Conservation (phyloP, 345 rosid genomes). For the Gossypium turneri region DNA sequence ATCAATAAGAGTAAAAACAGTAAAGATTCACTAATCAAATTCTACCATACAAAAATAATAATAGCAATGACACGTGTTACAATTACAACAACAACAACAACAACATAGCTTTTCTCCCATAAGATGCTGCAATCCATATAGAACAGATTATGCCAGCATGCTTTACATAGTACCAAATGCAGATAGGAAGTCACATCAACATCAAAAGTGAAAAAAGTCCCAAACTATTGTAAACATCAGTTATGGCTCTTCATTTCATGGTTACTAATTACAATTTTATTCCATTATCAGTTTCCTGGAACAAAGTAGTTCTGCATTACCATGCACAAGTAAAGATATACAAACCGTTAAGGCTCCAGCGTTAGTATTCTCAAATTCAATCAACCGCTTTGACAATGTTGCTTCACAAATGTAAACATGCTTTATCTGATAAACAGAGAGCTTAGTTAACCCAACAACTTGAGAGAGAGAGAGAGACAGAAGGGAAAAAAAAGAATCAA, state of each 20-base stretch:
- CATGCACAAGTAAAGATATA: conserved; percentile 16
- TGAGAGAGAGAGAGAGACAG: background rate
- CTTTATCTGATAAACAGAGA: conserved; percentile 42
- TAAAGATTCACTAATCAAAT: background rate
- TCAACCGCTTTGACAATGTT: conserved; percentile 80
- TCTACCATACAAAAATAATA: background rate
- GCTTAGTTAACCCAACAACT: background rate
- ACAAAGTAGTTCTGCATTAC: background rate
- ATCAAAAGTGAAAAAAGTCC: background rate
- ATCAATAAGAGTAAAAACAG: background rate
- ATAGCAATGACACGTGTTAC: background rate
- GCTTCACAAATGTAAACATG: conserved; percentile 90
- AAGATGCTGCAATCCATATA: background rate
- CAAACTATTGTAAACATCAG: background rate
- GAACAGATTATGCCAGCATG: background rate
- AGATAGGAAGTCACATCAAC: background rate
- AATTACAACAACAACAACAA: background rate
- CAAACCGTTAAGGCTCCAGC: conserved; percentile 82
- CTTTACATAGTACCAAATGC: background rate
- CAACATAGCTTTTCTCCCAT: background rate
- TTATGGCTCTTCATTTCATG: background rate
- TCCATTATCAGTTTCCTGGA: conserved; percentile 3
- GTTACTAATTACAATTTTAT: background rate
- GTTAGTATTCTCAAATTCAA: conserved; percentile 82
- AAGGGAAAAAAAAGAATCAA: background rate